Conservation (phyloP, 23 red algal species). For the Gracilaria gracilis region DNA sequence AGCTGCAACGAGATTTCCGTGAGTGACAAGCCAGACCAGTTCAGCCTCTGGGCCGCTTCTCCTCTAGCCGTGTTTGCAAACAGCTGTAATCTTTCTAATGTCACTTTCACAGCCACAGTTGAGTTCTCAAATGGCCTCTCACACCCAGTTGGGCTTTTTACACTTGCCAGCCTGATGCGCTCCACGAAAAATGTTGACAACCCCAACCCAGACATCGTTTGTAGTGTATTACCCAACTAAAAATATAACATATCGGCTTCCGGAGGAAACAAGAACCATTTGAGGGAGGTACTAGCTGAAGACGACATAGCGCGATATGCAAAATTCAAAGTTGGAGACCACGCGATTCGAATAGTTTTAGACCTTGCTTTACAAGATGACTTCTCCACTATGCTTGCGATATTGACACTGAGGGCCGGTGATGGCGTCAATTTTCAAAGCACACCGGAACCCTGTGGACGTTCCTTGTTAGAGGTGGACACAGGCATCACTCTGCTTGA, state of each 20-base stretch:
- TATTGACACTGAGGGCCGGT: background rate
- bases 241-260: background rate
- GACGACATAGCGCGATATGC: conserved; percentile 2
- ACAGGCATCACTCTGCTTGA: conserved; percentile 2
- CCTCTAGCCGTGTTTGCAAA: conserved; percentile 10
- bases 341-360: background rate
- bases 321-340: background rate
- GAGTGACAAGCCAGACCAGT: background rate
- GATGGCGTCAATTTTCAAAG: conserved; percentile 4
- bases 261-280: background rate
- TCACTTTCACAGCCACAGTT: conserved; percentile 10
- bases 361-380: background rate
- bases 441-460: background rate
- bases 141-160: conserved; percentile 6
- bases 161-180: background rate
- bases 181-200: background rate
- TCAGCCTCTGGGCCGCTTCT: background rate
- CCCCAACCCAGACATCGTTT: background rate
- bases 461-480: conserved; percentile 9
- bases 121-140: background rate
- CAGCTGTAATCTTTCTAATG: conserved; percentile 2
- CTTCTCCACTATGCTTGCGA: background rate
- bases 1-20: conserved; percentile 7
- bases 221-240: background rate
- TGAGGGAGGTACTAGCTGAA: background rate